Evolutionary conservation across 495 filamentous ascomycete species (phyloP).

Genomic region (Aspergillus asperescens): DNA sequence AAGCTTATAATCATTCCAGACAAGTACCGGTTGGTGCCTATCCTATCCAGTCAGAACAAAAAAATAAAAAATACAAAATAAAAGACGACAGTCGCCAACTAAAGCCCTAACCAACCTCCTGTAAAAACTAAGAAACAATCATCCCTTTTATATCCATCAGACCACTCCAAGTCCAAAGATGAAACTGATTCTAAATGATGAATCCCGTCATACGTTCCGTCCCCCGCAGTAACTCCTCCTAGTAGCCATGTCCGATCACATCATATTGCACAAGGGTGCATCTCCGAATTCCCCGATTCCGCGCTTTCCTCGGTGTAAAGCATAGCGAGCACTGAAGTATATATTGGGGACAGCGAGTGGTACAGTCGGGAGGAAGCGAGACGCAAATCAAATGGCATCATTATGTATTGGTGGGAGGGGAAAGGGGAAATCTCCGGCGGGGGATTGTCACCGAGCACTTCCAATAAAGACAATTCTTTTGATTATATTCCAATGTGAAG

Average conservation of each 20-base stretch:
- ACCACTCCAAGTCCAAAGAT: no score
- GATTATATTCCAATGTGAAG: not conserved
- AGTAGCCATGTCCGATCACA: not conserved
- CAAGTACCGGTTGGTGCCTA: conserved; percentile 43
- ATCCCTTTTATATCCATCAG: no score
- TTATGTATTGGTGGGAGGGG: conserved; percentile 1
- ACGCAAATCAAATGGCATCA: not conserved
- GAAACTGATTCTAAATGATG: no score
- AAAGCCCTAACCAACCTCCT: no score
- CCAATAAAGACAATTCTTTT: not conserved
- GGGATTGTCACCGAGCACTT: not conserved
- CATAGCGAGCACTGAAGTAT: no score
- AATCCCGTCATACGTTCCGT: not conserved
- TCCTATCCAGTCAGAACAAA: no score
- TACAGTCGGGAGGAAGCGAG: not conserved
- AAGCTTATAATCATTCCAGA: conserved; percentile 45
- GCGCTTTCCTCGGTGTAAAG: no score
- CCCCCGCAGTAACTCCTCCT: not conserved
- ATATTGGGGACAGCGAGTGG: not conserved
- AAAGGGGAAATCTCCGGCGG: conserved; percentile 10
- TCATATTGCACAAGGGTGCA: not conserved
- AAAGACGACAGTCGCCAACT: no score
- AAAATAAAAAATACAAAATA: no score
- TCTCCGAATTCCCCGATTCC: no score
- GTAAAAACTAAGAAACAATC: no score